A percentile compares a stretch with the other conserved stretches of the same genome.
Evolutionary conservation across 2,329 filamentous ascomycete species (phyloP).

Genomic region (Fusarium papillatum): DNA sequence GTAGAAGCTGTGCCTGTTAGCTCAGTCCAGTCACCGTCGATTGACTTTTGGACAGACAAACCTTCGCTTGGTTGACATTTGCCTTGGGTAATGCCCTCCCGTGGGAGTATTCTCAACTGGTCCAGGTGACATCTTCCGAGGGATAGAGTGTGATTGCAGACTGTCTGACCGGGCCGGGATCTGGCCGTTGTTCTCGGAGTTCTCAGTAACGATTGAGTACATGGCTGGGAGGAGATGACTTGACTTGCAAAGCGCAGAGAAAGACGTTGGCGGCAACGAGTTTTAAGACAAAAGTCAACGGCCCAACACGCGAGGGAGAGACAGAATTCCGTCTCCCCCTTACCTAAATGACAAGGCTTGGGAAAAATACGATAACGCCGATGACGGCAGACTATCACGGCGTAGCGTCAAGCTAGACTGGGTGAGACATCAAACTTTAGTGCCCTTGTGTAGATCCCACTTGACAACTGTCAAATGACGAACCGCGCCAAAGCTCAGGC

Average conservation of each 20-base stretch:
- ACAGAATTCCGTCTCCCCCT: background rate
- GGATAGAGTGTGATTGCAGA: background rate
- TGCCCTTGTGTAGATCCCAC: background rate
- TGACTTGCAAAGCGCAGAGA: background rate
- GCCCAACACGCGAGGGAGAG: background rate
- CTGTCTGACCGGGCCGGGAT: slow-evolving; percentile 9
- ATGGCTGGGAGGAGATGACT: background rate
- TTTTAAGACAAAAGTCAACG: slow-evolving; percentile 1
- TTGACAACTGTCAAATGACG: slow-evolving; percentile 3
- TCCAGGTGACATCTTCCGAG: slow-evolving; percentile 2
- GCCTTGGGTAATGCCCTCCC: background rate
- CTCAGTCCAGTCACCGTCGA: background rate
- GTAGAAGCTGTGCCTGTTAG: slow-evolving; percentile 13
- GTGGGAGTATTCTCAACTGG: background rate
- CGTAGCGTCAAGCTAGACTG: background rate
- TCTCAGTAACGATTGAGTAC: background rate
- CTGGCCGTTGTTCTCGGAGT: background rate
- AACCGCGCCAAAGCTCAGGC: background rate
- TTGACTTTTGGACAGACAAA: background rate
- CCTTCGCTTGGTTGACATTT: slow-evolving; percentile 7
- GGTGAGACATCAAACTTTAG: background rate
- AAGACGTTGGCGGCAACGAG: background rate
- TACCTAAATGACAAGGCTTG: no score
- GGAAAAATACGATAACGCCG: no score
- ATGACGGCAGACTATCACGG: background rate